Base-by-base conservation (phyloP, 176 grass and related monocot species). In the Musa beccarii region DNA sequence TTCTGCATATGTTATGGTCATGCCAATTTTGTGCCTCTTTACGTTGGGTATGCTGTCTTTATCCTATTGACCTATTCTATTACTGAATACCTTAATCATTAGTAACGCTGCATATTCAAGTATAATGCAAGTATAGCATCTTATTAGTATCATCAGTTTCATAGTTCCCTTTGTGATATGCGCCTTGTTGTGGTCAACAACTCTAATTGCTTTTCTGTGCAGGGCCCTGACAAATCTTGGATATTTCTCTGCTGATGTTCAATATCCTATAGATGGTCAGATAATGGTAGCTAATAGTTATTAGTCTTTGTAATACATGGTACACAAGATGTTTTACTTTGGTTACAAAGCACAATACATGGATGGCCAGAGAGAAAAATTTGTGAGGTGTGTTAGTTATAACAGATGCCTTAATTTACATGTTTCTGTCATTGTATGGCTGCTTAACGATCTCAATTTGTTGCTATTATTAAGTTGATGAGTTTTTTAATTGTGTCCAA, bases 281-380 rank as follows among this genome's bases (percentile, higher is more conserved):
- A 61, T 20, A 19, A 61, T n/a, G n/a, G 2, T n/a, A 61, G 17
- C 1, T 61, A 61, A 8, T 13, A 61, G 16, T 17, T 61, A 61
- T 3, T n/a, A 59, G 55, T 64, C 21, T 25, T 23, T 23, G 10
- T 68, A 12, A 26, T 68, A 26, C 12, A 68, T 29, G 65, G 43
- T 34, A 68, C 11, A 7, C 75, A 80, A 76, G 75, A 83, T 92
- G 87, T 90, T 92, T 52, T 76, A 80, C 72, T 96, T 85, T 81
- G 84, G 71, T 65, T 83, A 83, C 68, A 79, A 79, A 75, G 83
- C 82, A 6, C 79, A 87, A 34, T 74, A 78, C 65, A 93, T 87
- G 69, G 73, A 80, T 82, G 90, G 90, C 7, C 84, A 80, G 13
- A 82, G 51, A 80, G 86, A 87, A 52, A 85, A 65, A 79, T 91